Evolutionary conservation across 2,329 filamentous ascomycete species (phyloP), one percentile per base, ranked within the genome.

Genomic region (Pseudocercospora pini-densiflorae): DNA sequence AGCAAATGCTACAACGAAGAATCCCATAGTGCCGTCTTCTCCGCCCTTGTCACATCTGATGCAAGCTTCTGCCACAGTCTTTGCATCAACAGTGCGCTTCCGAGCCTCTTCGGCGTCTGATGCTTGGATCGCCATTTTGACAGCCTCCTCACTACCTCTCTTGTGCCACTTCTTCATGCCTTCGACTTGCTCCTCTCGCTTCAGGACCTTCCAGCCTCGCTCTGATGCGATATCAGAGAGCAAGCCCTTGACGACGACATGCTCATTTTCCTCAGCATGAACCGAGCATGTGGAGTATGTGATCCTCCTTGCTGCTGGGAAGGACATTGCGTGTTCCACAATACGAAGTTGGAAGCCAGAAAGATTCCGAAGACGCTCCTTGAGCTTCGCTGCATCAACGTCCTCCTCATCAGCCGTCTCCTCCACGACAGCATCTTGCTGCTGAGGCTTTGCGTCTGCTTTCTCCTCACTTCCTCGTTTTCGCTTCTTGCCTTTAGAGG

Each of bases 271-370:
- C 70, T 92, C 87, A 0, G 88, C 86, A 76, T 98, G 90, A 2
- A 97, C 82, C 0, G 94, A 98, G 77, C 95, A 99, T 0, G 95
- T 98, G 36, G 93, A 97, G 77, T 98, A 99, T 0, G 92, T 94
- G 51, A 98, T 89, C 70, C 88, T 90, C 12, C 78, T 85, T 0
- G 92, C 93, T 1, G 86, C 83, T 0, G 93, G 90, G 72, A 98
- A 99, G 23, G 82, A 80, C 79, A 98, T 90, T 0, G 95, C 94
- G 77, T 97, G 95, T 55, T 90, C 85, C 2, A 99, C 83, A 10
- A 98, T 87, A 27, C 87, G 87, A 5, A 94, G 85, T 79, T 99
- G 95, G 72, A 98, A 95, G 1, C 87, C 85, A 0, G 94, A 89
- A 1, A 99, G 84, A 4, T 92, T 90, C 14, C 85, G 82, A 14